Percentiles rank a stretch among this genome's conserved stretches.
Evolutionary conservation across 2,329 filamentous ascomycete species (phyloP).

Genomic region (Incumbomyces lentus): DNA sequence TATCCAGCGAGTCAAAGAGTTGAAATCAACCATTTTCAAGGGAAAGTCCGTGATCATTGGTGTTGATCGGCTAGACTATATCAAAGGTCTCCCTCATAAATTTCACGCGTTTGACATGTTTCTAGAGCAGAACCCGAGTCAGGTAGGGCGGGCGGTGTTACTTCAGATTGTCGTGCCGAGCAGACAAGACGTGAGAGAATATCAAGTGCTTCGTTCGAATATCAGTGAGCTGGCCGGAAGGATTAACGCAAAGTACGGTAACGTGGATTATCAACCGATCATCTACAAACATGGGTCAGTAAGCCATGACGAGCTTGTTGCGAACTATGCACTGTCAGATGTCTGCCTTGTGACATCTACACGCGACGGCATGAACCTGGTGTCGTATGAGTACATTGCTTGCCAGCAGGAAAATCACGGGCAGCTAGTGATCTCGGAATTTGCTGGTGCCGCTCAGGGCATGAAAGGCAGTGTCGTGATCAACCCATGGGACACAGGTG

Average conservation of each 20-base stretch:
- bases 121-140: conserved; percentile 90
- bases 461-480: conserved; percentile 88
- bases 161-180: conserved; percentile 94
- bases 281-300: conserved; percentile 98
- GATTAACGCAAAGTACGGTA: conserved; percentile 93
- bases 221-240: conserved; percentile 94
- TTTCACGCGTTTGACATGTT: conserved; percentile 94
- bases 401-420: conserved; percentile 84
- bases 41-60: conserved; percentile 94
- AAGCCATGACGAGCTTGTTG: conserved; percentile 86
- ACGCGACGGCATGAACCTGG: conserved; percentile 98
- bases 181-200: conserved; percentile 91
- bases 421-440: conserved; percentile 90
- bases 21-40: conserved; percentile 75
- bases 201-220: conserved; percentile 88
- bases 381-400: conserved; percentile 96
- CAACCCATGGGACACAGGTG: conserved; percentile 98
- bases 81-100: conserved; percentile 97
- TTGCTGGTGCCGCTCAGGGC: conserved; percentile 88
- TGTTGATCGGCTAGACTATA: conserved; percentile 93
- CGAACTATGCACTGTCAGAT: conserved; percentile 84
- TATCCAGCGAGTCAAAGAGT: conserved; percentile 71
- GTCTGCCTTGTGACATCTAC: conserved; percentile 88
- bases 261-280: conserved; percentile 97
- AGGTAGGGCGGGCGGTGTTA: conserved; percentile 93